Base-by-base conservation (phyloP, 257 asterid genomes). In the Jacaranda copaia region DNA sequence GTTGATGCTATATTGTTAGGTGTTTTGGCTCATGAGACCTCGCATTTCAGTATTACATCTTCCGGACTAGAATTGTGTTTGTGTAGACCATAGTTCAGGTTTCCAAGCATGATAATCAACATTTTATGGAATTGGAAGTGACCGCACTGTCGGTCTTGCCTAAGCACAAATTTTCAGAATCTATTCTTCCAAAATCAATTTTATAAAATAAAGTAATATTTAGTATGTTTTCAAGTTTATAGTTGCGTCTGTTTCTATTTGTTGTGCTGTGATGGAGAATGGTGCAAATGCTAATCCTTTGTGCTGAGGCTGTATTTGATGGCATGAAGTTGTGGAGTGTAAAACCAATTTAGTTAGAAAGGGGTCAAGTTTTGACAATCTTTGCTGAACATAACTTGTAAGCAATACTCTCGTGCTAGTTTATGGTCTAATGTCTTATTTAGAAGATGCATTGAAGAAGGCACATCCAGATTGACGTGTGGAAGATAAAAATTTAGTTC, bases 261-360 rank as follows among this genome's bases (percentile, higher is more conserved):
- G 14, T 25, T 79, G 32, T 64, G 19, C 15, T 79, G 69, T 18
- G 60, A 53, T 73, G 46, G 56, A 55, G 71, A 53, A n/a, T 18
- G 25, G 52, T 8, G 20, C 48, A 59, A 25, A 9, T 5, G 40
- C 13, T 42, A 20, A 20, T 3, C 69, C 16, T 59, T 59, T 20
- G 15, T 10, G 20, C n/a, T 20, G 57, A 40, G 32, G 67, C 8
- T 70, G 59, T 70, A 35, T 19, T 19, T 53, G 43, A 6, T 68
- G 13, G 32, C 15, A 57, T 35, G 25, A 9, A 20, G 40, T 40
- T 63, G 32, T 40, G 32, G 39, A 61, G 46, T 9, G 13, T 71
- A 55, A 11, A 25, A 32, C 49, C 1, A 38, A 62, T 16, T 42
- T 25, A 39, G n/a, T 20, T 79, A 10, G 19, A 45, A 11, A 10